These are phyloP conservation scores for Porogramme epimiltina DNA, from an alignment of 1,284 basidiomycete genomes.

Conservation along the genomic window DNA sequence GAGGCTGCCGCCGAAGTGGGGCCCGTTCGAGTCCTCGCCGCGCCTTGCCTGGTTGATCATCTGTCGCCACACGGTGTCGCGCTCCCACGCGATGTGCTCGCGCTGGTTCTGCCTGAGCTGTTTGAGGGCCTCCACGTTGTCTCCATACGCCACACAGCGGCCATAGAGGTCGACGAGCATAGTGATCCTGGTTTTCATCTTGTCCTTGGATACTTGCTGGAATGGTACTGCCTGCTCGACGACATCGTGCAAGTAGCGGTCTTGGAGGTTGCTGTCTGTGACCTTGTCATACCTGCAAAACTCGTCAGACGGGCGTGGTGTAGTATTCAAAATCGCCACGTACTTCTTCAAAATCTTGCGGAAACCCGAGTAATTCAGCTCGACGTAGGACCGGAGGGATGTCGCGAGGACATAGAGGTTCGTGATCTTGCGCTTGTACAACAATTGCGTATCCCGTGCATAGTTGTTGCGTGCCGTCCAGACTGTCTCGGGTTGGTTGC, in stretches of 20 bases:
- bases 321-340: too few relatives aligned
- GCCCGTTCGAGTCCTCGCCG: constrained; percentile 47
- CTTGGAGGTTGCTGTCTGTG: constrained; percentile 82
- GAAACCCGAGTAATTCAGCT: constrained; percentile 93
- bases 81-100: constrained; percentile 93
- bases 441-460: constrained; percentile 85
- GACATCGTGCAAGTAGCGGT: constrained; percentile 75
- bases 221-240: constrained; percentile 80
- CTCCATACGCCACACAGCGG: constrained; percentile 83
- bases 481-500: constrained; percentile 46
- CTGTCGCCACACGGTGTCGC: constrained; percentile 95
- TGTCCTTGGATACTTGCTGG: constrained; percentile 61
- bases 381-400: constrained; percentile 90
- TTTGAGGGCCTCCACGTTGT: constrained; percentile 71
- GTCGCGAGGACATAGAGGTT: constrained; percentile 84
- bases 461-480: constrained; percentile 88
- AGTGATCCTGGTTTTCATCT: constrained; percentile 63
- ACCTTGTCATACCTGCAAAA: constrained; percentile 89
- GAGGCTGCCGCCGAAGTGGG: constrained; percentile 50
- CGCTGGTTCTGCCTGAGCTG: constrained; percentile 89
- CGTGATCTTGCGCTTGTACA: constrained; percentile 92
- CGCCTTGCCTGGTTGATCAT: constrained; percentile 93
- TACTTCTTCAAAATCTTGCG: constrained; percentile 97
- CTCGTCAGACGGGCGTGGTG: too few relatives aligned
- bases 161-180: constrained; percentile 80